Percentiles rank a stretch among this genome's conserved stretches.
phyloP scores from a whole-genome alignment of 2,329 filamentous ascomycete species.

The Knufia petricola region DNA sequence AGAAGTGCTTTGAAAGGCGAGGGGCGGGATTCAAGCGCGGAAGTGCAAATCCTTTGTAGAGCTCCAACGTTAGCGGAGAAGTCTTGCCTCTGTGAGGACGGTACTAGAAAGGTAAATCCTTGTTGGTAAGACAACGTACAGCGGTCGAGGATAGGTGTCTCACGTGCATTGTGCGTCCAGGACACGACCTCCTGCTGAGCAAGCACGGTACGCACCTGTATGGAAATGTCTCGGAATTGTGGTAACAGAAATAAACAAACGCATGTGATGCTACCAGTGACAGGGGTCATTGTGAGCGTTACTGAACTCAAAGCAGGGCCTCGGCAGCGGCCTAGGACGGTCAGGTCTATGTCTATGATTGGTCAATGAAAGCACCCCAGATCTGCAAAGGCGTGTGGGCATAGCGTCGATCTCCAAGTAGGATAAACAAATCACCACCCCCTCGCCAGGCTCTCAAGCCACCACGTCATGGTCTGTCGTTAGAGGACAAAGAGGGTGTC shows the following conservation, averaged over 20 bases:
- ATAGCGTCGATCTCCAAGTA: neutral
- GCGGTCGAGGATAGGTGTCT: neutral
- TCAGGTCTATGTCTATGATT: neutral
- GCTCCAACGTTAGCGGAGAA: slow-evolving; percentile 5
- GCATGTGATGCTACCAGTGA: neutral
- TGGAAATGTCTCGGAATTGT: slow-evolving; percentile 4
- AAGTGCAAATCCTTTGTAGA: neutral
- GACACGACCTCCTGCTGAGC: slow-evolving; percentile 4
- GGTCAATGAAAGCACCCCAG: neutral
- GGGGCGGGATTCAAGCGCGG: neutral
- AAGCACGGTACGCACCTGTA: neutral
- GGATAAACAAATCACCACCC: neutral
- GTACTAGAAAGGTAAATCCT: neutral
- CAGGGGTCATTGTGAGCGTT: neutral
- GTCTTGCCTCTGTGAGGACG: neutral
- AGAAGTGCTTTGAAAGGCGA: neutral
- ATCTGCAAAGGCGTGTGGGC: neutral
- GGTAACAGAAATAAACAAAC: neutral
- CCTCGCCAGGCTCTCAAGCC: neutral
- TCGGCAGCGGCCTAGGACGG: slow-evolving; percentile 1
- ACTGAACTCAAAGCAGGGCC: neutral
- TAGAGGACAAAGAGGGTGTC: neutral
- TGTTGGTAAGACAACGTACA: neutral
- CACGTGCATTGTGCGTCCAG: neutral
- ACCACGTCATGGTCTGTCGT: neutral